phyloP scores from a whole-genome alignment of 2,329 filamentous ascomycete species.

The Plectosphaerella plurivora region DNA sequence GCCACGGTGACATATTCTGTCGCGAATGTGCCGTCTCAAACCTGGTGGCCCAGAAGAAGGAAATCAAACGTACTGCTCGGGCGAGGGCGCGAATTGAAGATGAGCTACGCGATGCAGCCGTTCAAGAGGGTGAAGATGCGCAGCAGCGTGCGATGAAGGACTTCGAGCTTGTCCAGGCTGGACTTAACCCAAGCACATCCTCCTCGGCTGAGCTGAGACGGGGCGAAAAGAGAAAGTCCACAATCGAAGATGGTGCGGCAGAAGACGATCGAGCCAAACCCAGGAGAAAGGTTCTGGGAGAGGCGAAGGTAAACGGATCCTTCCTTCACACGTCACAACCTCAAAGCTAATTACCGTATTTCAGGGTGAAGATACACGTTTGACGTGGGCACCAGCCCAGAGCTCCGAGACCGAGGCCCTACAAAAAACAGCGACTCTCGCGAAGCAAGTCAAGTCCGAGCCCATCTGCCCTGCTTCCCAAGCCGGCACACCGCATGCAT shows the following conservation, averaged over 20 bases:
- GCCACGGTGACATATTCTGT: slow-evolving; percentile 86
- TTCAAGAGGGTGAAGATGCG: slow-evolving; percentile 64
- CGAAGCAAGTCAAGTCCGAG: slow-evolving; percentile 59
- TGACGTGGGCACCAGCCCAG: slow-evolving; percentile 89
- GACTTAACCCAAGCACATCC: slow-evolving; percentile 35
- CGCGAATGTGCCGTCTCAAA: slow-evolving; percentile 90
- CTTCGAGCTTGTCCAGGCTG: slow-evolving; percentile 82
- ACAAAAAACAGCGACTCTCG: slow-evolving; percentile 3
- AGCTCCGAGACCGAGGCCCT: slow-evolving; percentile 52
- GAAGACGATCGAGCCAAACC: slow-evolving; percentile 67
- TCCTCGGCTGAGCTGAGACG: background rate
- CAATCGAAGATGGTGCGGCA: slow-evolving; percentile 74
- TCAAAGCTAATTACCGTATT: too few species aligned
- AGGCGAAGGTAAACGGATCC: slow-evolving; percentile 56
- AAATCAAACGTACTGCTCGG: slow-evolving; percentile 77
- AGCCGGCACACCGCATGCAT: slow-evolving; percentile 61
- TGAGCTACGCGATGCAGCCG: slow-evolving; percentile 57
- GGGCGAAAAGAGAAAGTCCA: slow-evolving; percentile 68
- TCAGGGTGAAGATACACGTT: slow-evolving; percentile 40
- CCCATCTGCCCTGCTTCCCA: slow-evolving; percentile 75
- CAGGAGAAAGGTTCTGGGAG: slow-evolving; percentile 60
- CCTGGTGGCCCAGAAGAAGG: slow-evolving; percentile 85
- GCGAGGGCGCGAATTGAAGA: slow-evolving; percentile 55
- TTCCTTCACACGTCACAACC: too few species aligned
- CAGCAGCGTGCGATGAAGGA: slow-evolving; percentile 67